Percentiles rank a stretch among this genome's conserved stretches.
These are phyloP conservation scores for Amanita pseudoporphyria DNA, from an alignment of 768 basidiomycete genomes.

Conservation along the genomic window DNA sequence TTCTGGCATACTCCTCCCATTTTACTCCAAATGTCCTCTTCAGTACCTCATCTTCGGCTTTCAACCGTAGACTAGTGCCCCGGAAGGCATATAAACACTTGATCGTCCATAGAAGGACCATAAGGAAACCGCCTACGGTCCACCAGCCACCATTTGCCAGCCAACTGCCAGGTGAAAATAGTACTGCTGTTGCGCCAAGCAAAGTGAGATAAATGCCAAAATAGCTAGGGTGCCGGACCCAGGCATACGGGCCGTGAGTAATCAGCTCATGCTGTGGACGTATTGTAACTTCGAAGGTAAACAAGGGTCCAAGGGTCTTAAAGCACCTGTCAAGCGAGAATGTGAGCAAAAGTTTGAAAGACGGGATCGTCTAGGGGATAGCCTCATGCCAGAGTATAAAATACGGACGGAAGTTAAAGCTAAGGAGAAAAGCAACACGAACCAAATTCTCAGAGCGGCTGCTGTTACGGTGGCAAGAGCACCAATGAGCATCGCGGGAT, in stretches of 20 bases:
- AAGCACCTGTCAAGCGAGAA: constrained; percentile 22
- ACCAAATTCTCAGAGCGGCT: constrained; percentile 23
- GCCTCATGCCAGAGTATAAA: not conserved
- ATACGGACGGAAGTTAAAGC: not conserved
- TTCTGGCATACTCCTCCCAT: constrained; percentile 25
- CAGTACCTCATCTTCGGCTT: constrained; percentile 28
- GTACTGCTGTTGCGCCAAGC: constrained; percentile 21
- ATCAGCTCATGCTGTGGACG: constrained; percentile 30
- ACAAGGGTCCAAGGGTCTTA: constrained; percentile 28
- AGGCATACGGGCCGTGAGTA: constrained; percentile 33
- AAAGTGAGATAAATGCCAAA: constrained; percentile 29
- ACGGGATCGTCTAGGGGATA: not conserved
- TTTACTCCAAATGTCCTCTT: constrained; percentile 24
- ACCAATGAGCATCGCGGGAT: constrained; percentile 18
- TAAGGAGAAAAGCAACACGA: constrained; percentile 5
- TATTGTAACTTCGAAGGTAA: constrained; percentile 35
- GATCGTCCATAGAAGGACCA: constrained; percentile 20
- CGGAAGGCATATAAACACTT: constrained; percentile 26
- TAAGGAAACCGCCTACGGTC: constrained; percentile 15
- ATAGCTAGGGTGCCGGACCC: constrained; percentile 36
- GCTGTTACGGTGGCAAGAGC: constrained; percentile 17
- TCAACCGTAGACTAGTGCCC: constrained; percentile 21
- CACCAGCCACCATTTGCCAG: constrained; percentile 16
- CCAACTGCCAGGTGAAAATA: constrained; percentile 25
- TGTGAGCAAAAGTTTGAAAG: not conserved